Evolutionary conservation across 2,329 filamentous ascomycete species (phyloP).

Genomic region (Didymella exigua): DNA sequence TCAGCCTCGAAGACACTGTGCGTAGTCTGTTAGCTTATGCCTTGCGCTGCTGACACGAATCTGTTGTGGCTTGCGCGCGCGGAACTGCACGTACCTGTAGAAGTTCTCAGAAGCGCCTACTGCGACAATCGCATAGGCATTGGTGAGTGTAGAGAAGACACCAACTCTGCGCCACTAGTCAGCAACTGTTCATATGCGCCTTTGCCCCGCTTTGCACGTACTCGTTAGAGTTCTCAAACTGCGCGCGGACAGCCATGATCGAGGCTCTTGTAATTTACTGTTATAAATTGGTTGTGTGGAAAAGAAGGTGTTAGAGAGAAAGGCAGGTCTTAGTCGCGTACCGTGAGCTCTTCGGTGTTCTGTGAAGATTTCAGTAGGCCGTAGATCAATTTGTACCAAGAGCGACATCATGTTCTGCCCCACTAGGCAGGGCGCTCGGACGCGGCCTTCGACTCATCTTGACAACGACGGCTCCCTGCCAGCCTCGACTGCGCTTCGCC

Average conservation of each 20-base stretch:
- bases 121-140: constrained; percentile 93
- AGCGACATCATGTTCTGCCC: constrained; percentile 33
- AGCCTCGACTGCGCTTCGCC: constrained; percentile 15
- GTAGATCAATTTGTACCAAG: constrained; percentile 32
- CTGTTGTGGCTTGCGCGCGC: neutral
- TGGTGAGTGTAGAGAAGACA: constrained; percentile 95
- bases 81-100: constrained; percentile 68
- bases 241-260: constrained; percentile 60
- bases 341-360: constrained; percentile 13
- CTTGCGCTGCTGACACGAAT: neutral
- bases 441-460: constrained; percentile 34
- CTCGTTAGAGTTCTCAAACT: constrained; percentile 93
- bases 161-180: constrained; percentile 70
- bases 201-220: constrained; percentile 52
- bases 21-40: constrained; percentile 23
- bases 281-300: neutral
- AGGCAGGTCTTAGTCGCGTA: constrained; percentile 16
- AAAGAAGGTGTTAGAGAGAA: neutral
- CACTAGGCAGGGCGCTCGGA: constrained; percentile 24
- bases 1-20: constrained; percentile 92
- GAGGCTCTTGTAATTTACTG: constrained; percentile 1
- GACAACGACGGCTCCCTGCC: constrained; percentile 17
- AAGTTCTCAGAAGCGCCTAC: constrained; percentile 98
- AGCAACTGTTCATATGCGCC: constrained; percentile 12
- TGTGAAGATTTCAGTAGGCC: constrained; percentile 31